These are phyloP conservation scores for Pistacia integerrima DNA, from an alignment of 345 rosid species.

Conservation along the genomic window DNA sequence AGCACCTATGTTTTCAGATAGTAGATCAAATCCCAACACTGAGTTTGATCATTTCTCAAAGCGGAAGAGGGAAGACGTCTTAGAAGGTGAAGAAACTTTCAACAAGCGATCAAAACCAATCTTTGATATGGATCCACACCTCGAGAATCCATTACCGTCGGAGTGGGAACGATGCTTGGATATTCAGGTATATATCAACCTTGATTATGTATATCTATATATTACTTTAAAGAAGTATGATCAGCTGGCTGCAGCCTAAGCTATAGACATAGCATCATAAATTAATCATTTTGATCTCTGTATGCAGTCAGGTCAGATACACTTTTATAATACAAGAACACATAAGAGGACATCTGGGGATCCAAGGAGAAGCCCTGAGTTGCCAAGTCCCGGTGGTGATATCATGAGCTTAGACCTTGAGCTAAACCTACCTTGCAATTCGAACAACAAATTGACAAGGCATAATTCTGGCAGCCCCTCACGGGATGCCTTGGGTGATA, in stretches of 20 bases:
- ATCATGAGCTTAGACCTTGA: constrained; percentile 76
- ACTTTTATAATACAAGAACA: constrained; percentile 63
- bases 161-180: constrained; percentile 66
- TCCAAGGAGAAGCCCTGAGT: constrained; percentile 43
- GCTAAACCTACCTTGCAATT: constrained; percentile 61
- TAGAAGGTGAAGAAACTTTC: constrained; percentile 16
- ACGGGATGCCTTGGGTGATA: constrained; percentile 11
- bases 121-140: constrained; percentile 49
- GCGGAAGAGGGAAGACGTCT: constrained; percentile 48
- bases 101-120: constrained; percentile 29
- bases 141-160: constrained; percentile 48
- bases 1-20: constrained; percentile 36
- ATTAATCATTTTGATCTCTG: neutral
- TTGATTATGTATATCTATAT: too few species aligned
- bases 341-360: constrained; percentile 54
- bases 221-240: too few species aligned
- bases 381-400: constrained; percentile 24
- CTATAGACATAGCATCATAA: neutral
- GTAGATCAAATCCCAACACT: constrained; percentile 18
- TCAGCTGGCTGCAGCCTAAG: too few species aligned
- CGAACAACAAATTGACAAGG: constrained; percentile 23
- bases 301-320: constrained; percentile 65
- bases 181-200: constrained; percentile 52
- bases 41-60: constrained; percentile 43
- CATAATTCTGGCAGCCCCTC: constrained; percentile 19